Evolutionary conservation across 2,329 filamentous ascomycete genomes (phyloP).

Genomic region (Talaromyces piceae): DNA sequence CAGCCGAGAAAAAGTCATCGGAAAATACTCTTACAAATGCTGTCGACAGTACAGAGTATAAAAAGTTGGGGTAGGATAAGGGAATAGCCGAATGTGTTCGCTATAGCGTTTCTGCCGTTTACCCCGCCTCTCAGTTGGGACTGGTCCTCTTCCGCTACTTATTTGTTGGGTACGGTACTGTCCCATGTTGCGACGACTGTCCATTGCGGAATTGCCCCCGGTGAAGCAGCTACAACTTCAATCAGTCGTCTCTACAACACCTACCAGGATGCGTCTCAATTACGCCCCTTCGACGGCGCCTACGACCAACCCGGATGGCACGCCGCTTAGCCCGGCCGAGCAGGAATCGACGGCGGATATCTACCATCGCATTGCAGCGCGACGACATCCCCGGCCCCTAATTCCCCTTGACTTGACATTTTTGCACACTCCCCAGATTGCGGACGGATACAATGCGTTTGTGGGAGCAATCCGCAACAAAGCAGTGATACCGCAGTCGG

Average conservation of each 20-base stretch:
- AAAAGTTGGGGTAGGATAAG: not conserved
- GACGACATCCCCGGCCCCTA: slow-evolving; percentile 61
- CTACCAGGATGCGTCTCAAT: slow-evolving; percentile 28
- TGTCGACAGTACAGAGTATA: too few species aligned
- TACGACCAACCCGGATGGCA: slow-evolving; percentile 15
- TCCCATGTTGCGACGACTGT: not conserved
- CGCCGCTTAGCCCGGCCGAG: slow-evolving; percentile 5
- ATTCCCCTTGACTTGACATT: slow-evolving; percentile 69
- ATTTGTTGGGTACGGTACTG: too few species aligned
- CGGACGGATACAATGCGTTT: slow-evolving; percentile 61
- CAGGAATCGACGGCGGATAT: slow-evolving; percentile 35
- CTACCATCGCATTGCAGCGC: slow-evolving; percentile 56
- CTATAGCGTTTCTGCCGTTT: not conserved
- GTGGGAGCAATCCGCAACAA: slow-evolving; percentile 47
- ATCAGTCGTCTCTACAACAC: not conserved
- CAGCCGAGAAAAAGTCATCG: not conserved
- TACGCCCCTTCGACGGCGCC: slow-evolving; percentile 25
- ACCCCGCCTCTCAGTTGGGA: not conserved
- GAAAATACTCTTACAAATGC: not conserved
- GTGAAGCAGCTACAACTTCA: not conserved
- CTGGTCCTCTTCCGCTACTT: not conserved
- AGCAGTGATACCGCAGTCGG: slow-evolving; percentile 38
- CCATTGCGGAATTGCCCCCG: not conserved
- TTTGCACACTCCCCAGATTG: slow-evolving; percentile 65
- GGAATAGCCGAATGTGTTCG: not conserved